A percentile compares a stretch with the other conserved stretches of the same genome.
Conservation (phyloP, 2,329 filamentous ascomycete genomes). For the Scytalidium lignicola region DNA sequence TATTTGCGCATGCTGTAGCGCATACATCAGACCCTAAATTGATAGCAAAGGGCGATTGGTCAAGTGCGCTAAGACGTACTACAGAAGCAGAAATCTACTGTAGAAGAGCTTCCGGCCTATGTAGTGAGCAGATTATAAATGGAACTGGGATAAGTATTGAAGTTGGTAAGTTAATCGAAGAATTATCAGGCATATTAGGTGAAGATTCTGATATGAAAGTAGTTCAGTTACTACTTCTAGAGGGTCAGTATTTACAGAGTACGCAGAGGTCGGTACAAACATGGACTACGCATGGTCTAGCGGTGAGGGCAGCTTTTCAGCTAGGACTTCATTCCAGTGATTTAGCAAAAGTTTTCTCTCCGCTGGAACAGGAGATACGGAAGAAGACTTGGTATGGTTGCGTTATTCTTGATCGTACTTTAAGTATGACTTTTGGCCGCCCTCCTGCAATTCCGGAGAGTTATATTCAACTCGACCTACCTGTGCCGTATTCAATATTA, state of each 20-base stretch:
- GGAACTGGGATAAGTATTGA: conserved; percentile 36
- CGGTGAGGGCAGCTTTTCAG: conserved; percentile 44
- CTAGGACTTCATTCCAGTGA: conserved; percentile 45
- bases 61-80: conserved; percentile 29
- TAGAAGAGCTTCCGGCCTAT: conserved; percentile 37
- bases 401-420: conserved; percentile 39
- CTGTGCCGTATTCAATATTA: conserved; percentile 9
- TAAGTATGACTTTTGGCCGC: conserved; percentile 48
- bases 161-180: conserved; percentile 25
- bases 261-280: conserved; percentile 48
- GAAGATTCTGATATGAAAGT: too few species aligned
- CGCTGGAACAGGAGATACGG: conserved; percentile 40
- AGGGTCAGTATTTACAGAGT: conserved; percentile 48
- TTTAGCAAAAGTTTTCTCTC: conserved; percentile 29
- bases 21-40: conserved; percentile 25
- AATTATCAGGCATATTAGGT: too few species aligned
- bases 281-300: conserved; percentile 49
- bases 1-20: conserved; percentile 42
- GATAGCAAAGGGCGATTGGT: background rate
- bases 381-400: conserved; percentile 46
- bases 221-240: conserved; percentile 45
- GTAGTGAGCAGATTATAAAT: conserved; percentile 35
- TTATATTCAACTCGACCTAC: conserved; percentile 36
- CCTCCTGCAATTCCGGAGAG: conserved; percentile 40
- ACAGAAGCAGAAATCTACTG: conserved; percentile 40